Percentiles rank a stretch among this genome's conserved stretches.
Evolutionary conservation across 2,329 filamentous ascomycete species (phyloP).

Genomic region (Colletotrichum sp.): DNA sequence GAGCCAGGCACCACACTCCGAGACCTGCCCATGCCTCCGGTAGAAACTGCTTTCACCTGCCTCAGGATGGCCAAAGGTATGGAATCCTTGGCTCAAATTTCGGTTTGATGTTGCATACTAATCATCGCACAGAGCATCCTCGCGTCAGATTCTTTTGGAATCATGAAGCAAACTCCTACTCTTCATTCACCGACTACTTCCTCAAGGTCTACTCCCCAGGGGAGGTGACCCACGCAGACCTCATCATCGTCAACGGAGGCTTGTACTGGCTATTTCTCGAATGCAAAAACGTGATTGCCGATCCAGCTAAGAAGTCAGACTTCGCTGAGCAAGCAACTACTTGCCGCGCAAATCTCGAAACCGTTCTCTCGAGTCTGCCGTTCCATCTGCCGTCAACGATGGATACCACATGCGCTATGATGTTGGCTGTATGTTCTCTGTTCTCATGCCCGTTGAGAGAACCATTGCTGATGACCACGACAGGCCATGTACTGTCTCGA

Average conservation of each 20-base stretch:
- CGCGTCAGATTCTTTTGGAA: neutral
- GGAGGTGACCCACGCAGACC: conserved; percentile 17
- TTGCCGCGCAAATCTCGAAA: conserved; percentile 26
- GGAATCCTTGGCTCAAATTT: too few relatives aligned
- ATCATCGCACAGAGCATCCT: neutral
- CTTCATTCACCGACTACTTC: conserved; percentile 24
- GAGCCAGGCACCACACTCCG: neutral
- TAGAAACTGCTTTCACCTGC: conserved; percentile 14
- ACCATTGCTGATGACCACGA: neutral
- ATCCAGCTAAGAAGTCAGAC: conserved; percentile 11
- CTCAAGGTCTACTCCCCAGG: conserved; percentile 26
- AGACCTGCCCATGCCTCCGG: conserved; percentile 18
- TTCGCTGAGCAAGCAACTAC: conserved; percentile 16
- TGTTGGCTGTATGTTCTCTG: conserved; percentile 23
- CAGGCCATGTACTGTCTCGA: conserved; percentile 25
- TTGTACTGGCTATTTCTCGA: conserved; percentile 27
- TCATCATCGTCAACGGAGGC: conserved; percentile 25
- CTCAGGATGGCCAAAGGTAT: conserved; percentile 19
- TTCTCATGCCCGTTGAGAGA: neutral
- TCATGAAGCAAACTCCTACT: neutral
- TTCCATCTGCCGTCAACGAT: conserved; percentile 23
- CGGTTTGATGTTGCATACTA: neutral
- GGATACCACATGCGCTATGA: conserved; percentile 22
- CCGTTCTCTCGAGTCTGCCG: conserved; percentile 21
- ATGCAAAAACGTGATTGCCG: conserved; percentile 10